Base-by-base conservation (phyloP, 2,329 filamentous ascomycete genomes). In the Davidsoniella australis region DNA sequence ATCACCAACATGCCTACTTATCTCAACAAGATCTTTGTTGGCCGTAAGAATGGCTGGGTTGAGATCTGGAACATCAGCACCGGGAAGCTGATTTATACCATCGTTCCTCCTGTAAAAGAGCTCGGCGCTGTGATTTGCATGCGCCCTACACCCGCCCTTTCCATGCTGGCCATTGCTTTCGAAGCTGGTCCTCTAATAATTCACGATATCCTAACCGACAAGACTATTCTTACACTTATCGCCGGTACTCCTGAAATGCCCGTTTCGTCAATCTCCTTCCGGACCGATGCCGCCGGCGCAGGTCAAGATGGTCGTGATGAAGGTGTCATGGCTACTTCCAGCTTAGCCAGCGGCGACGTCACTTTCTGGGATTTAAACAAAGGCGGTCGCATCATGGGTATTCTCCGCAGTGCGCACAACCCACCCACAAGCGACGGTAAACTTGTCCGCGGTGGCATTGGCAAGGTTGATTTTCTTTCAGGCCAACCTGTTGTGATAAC, bases 31-130 rank as follows among this genome's bases (percentile, higher is more conserved):
- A 76, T 98, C 41, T 86, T 96, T 56, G 83, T 86, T 2, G 93
- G 86, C 8, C 80, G 86, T 58, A 76, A 75, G 55, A 87, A 98
- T 62, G 91, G 91, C 5, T 82, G 80, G 63, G 80, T 95, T 7
- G 91, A 98, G 60, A 94, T 98, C 46, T 98, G 91, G 89, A 98
- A 98, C 60, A 70, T 98, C 53, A 93, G 83, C 61, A 94, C 85
- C 3, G 88, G 76, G 44, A 94, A 93, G 63, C 71, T 95, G 48
- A 77, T 98, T 24, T 93, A 95, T 63, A 93, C 87, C 2, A 80
- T 98, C 47, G 68, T 91, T 12, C 84, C 91, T 1, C 80, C 84
- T 0, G 74, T 75, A 7, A 70, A 80, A 2, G 72, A 79, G 47
- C 81, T 76, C 56, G 89, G 88, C 43, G 72, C 82, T 12, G 84